phyloP scores from a whole-genome alignment of 441 rosid species.

The Bruguiera hainesii region DNA sequence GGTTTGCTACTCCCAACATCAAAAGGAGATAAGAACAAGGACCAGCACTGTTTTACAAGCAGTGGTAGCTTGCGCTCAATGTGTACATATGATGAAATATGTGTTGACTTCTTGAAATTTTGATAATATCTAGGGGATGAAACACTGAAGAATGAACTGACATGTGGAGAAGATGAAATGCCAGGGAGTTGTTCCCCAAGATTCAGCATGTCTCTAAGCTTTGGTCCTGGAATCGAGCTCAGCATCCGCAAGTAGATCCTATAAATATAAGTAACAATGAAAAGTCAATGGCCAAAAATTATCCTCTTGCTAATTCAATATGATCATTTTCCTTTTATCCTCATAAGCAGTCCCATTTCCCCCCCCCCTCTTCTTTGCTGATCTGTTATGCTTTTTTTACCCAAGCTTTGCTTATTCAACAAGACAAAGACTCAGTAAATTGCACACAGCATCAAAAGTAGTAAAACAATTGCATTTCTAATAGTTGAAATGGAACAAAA shows the following conservation, averaged over 20 bases:
- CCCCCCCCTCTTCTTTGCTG: not conserved
- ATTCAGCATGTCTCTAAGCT: constrained; percentile 60
- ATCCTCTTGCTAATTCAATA: constrained; percentile 5
- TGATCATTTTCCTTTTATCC: too few species aligned
- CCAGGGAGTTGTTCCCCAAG: constrained; percentile 60
- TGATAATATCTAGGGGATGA: constrained; percentile 57
- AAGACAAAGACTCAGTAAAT: not conserved
- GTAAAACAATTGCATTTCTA: not conserved
- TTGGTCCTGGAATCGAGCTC: constrained; percentile 76
- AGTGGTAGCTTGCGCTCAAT: constrained; percentile 56
- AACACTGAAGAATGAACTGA: constrained; percentile 59
- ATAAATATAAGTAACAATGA: constrained; percentile 24
- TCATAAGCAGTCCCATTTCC: too few species aligned
- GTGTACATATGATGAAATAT: constrained; percentile 59
- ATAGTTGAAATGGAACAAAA: not conserved
- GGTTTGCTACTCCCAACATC: constrained; percentile 43
- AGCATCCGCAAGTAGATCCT: constrained; percentile 93
- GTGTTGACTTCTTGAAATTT: constrained; percentile 55
- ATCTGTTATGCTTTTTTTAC: not conserved
- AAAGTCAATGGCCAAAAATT: constrained; percentile 12
- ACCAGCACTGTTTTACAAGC: constrained; percentile 87
- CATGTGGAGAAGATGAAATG: constrained; percentile 60
- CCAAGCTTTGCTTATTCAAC: constrained; percentile 2
- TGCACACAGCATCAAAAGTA: not conserved
- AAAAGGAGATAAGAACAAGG: constrained; percentile 57